Conservation (phyloP, 2,329 filamentous ascomycete species). For the Triangularia verruculosa region DNA sequence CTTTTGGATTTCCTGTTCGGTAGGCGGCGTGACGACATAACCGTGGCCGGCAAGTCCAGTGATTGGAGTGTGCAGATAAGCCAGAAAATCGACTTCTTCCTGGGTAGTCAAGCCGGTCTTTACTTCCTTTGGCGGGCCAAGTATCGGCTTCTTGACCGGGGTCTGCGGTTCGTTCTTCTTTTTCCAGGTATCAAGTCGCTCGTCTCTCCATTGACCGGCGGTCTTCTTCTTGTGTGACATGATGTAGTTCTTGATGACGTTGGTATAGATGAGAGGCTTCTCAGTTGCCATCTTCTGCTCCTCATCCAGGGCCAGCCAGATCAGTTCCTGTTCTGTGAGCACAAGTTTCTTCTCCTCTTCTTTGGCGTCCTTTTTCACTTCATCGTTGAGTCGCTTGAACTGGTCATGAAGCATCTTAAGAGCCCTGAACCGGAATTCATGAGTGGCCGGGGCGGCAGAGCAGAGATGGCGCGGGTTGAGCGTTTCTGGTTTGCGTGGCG, state of each 20-base stretch:
- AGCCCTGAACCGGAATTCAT: conserved; percentile 54
- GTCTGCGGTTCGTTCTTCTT: conserved; percentile 24
- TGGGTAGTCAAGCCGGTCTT: conserved; percentile 65
- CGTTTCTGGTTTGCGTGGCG: conserved; percentile 44
- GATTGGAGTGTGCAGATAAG: conserved; percentile 60
- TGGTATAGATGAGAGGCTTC: conserved; percentile 70
- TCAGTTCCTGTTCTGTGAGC: conserved; percentile 63
- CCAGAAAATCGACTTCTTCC: conserved; percentile 66
- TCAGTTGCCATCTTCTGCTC: conserved; percentile 73
- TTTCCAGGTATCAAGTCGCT: conserved; percentile 40
- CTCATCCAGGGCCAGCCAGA: conserved; percentile 67
- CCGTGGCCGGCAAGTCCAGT: conserved; percentile 63
- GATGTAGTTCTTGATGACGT: conserved; percentile 79
- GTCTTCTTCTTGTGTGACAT: conserved; percentile 73
- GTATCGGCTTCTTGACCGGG: conserved; percentile 34
- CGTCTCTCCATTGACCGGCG: conserved; percentile 66
- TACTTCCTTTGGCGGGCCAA: conserved; percentile 49
- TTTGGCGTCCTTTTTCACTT: conserved; percentile 52
- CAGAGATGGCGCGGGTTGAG: conserved; percentile 67
- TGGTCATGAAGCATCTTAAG: conserved; percentile 64
- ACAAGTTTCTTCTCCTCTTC: conserved; percentile 51
- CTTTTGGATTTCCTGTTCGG: conserved; percentile 61
- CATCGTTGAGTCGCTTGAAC: conserved; percentile 64
- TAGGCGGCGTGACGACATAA: conserved; percentile 70
- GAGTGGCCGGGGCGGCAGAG: conserved; percentile 52